Evolutionary conservation across 345 rosid genomes (phyloP).

Genomic region (Citrus medica): DNA sequence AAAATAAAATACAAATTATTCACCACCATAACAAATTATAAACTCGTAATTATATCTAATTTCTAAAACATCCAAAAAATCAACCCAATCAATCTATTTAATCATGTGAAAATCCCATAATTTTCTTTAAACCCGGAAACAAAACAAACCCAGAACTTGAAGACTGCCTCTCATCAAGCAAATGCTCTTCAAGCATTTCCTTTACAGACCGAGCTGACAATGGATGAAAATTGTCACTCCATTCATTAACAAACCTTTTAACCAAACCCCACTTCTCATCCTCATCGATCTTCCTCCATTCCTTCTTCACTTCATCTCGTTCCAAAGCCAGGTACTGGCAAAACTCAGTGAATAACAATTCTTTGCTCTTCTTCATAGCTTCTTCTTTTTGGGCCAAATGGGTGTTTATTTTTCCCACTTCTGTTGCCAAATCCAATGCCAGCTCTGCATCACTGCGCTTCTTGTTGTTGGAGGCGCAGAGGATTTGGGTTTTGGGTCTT

Average conservation of each 20-base stretch:
- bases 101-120: conserved; percentile 47
- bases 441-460: conserved; percentile 40
- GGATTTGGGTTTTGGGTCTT: conserved; percentile 32
- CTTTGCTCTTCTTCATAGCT: conserved; percentile 74
- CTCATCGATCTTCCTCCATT: conserved; percentile 55
- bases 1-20: background rate
- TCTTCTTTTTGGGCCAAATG: conserved; percentile 47
- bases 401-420: conserved; percentile 51
- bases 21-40: background rate
- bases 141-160: conserved; percentile 19
- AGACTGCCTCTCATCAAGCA: conserved; percentile 30
- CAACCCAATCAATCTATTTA: background rate
- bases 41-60: background rate
- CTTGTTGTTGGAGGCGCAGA: conserved; percentile 23
- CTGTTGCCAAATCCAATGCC: conserved; percentile 55
- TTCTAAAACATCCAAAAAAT: background rate
- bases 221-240: conserved; percentile 69
- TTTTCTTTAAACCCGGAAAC: conserved; percentile 63
- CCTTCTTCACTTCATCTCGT: conserved; percentile 46
- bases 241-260: conserved; percentile 48
- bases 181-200: conserved; percentile 68
- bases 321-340: conserved; percentile 40
- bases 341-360: conserved; percentile 62
- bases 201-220: conserved; percentile 61
- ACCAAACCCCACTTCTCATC: conserved; percentile 57